Conservation (phyloP, 2,329 filamentous ascomycete genomes). For the Sporothrix variecibatus region DNA sequence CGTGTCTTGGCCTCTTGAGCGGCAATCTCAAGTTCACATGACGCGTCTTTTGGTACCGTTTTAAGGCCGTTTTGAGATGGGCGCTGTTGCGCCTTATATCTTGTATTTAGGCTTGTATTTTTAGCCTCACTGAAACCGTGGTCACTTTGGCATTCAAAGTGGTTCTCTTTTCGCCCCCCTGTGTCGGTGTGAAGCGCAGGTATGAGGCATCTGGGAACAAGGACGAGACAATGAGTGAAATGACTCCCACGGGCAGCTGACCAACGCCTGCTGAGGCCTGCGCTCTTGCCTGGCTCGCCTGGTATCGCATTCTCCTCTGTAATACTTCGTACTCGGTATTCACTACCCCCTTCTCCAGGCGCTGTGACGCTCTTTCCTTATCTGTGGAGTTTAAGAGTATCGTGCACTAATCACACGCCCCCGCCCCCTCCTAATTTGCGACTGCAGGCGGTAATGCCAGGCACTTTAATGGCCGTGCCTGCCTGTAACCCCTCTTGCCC, state of each 20-base stretch:
- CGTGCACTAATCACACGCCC: conserved; percentile 21
- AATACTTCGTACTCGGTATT: no score
- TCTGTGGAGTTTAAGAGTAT: conserved; percentile 21
- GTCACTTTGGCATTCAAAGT: background rate
- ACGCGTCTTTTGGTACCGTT: background rate
- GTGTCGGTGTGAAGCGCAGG: background rate
- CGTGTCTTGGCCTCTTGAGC: no score
- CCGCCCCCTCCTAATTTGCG: background rate
- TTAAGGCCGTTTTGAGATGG: background rate
- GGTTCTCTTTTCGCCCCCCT: background rate
- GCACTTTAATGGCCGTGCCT: background rate
- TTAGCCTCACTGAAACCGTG: background rate
- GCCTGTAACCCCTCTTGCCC: background rate
- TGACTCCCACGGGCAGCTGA: conserved; percentile 15
- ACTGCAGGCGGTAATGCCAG: conserved; percentile 17
- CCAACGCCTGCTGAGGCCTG: background rate
- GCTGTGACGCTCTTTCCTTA: conserved; percentile 5
- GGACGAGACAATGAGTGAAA: background rate
- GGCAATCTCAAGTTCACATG: conserved; percentile 5
- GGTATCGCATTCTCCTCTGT: background rate
- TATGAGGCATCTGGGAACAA: background rate
- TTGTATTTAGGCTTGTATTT: background rate
- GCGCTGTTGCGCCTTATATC: background rate
- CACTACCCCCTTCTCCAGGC: background rate
- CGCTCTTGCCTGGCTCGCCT: background rate